Percentiles rank a stretch among this genome's conserved stretches.
These are phyloP conservation scores for Pelargonium australe DNA, from an alignment of 441 rosid genomes.

Conservation along the genomic window DNA sequence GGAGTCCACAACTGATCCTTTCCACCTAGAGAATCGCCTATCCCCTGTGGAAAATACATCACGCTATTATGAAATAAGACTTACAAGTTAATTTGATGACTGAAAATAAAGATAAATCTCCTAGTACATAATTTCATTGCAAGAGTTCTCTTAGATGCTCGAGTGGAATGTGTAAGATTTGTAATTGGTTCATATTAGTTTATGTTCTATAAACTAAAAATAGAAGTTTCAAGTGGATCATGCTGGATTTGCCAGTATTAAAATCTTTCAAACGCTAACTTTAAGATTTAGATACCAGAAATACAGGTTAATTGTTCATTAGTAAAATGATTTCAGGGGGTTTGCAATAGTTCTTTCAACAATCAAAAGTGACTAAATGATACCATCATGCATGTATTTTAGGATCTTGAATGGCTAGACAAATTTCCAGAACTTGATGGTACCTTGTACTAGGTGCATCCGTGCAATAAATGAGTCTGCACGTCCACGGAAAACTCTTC, in stretches of 20 bases:
- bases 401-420: conserved; percentile 14
- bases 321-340: conserved; percentile 20
- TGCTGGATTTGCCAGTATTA: conserved; percentile 32
- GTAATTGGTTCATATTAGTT: not conserved
- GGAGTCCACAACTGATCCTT: conserved; percentile 98
- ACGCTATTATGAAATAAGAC: conserved; percentile 8
- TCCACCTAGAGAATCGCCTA: conserved; percentile 94
- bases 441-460: conserved; percentile 99
- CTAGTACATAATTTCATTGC: not conserved
- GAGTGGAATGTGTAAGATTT: not conserved
- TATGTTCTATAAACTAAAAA: conserved; percentile 1
- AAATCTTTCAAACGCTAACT: conserved; percentile 22
- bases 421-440: not conserved
- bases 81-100: not conserved
- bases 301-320: not conserved
- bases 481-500: conserved; percentile 70
- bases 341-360: conserved; percentile 16
- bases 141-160: not conserved
- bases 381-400: conserved; percentile 16
- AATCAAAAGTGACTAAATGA: not conserved
- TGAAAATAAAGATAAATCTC: not conserved
- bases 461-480: conserved; percentile 92
- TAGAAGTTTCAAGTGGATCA: conserved; percentile 20
- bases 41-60: conserved; percentile 61
- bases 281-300: not conserved